These are phyloP conservation scores for Pochonia chlamydosporia DNA, from an alignment of 2,329 filamentous ascomycete genomes.

Conservation along the genomic window DNA sequence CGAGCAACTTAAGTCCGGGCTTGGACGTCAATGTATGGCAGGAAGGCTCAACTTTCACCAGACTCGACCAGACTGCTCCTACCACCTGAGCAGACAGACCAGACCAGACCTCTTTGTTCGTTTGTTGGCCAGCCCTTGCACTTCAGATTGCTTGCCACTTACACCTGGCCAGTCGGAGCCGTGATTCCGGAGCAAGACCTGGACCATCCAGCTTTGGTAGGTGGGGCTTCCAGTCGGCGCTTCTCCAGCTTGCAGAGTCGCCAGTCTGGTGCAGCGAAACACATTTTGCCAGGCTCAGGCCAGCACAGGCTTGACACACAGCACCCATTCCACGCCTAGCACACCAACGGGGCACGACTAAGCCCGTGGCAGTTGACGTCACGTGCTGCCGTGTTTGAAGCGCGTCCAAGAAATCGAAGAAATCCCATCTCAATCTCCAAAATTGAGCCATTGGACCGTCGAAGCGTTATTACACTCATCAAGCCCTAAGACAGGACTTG, in stretches of 20 bases:
- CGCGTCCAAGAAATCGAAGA: neutral
- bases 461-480: too few relatives aligned
- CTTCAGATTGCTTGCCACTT: neutral
- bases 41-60: neutral
- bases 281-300: too few relatives aligned
- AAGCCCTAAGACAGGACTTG: too few relatives aligned
- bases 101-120: neutral
- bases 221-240: slow-evolving; percentile 5
- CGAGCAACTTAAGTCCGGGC: slow-evolving; percentile 7
- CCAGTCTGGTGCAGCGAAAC: too few relatives aligned
- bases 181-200: neutral
- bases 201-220: slow-evolving; percentile 1
- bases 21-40: neutral
- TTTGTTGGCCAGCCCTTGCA: neutral
- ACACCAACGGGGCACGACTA: too few relatives aligned
- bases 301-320: too few relatives aligned
- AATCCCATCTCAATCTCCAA: too few relatives aligned
- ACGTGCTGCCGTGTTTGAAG: neutral
- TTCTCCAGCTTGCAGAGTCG: neutral
- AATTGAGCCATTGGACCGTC: too few relatives aligned
- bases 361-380: neutral
- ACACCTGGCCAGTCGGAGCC: slow-evolving; percentile 2
- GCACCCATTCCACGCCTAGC: too few relatives aligned
- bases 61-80: too few relatives aligned
- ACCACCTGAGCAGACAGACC: too few relatives aligned